Base-by-base conservation (phyloP, 169 alveolate species). In the Plasmodium berghei region DNA sequence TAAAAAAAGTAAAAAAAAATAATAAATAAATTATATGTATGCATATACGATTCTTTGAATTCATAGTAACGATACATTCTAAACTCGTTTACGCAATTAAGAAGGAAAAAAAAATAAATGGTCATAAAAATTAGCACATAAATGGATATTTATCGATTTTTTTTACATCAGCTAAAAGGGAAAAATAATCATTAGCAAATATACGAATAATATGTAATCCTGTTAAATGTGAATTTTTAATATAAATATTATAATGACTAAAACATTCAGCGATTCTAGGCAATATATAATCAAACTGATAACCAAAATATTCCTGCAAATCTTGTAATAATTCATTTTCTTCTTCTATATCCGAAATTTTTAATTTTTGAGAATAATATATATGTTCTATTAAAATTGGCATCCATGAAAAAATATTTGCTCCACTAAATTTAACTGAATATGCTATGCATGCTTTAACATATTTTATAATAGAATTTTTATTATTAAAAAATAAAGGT, bases 391-490 rank as follows among this genome's bases (percentile, higher is more conserved):
- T 75, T 67, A 75, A 45, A n/a, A 74, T 14, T 26, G 89, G 89
- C 89, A 75, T 75, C 89, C 89, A 75, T 2, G 89, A 54, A 9
- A 75, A 75, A 14, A 75, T 75, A 52, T 75, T 75, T 9, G 70
- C 18, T n/a, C 74, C 77, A 48, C 74, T 75, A 63, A 18, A 75
- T 63, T 75, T 75, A 8, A 75, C 89, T 48, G 89, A 73, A 52
- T 75, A 75, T 26, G 89, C 89, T 75, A 75, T 49, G 18, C 89
- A 75, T 24, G 89, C 89, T 58, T 75, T 75, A 1, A 75, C 89
- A 75, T 75, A 75, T 49, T 75, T 75, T 63, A 75, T 63, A 1
- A 75, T 75, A 9, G 89, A 54, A 75, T 75, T 75, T 75, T 75
- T 75, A 49, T 75, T 75, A 48, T 67, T 63, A 63, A 75, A 75